Conservation (phyloP, 2,329 filamentous ascomycete species). For the Aspergillus tamarii region DNA sequence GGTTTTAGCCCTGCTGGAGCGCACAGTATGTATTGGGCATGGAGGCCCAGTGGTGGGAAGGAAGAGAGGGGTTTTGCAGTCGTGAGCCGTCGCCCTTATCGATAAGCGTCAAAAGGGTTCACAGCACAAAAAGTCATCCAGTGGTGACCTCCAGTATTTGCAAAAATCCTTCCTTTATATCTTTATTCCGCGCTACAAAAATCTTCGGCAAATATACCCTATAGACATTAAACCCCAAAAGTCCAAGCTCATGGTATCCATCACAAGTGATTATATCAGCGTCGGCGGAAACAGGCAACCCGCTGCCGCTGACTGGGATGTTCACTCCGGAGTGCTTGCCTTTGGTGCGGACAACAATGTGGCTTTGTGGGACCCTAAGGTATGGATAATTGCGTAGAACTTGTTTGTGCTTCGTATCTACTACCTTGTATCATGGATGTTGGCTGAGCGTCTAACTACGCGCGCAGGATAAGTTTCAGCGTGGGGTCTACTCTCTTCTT, state of each 20-base stretch:
- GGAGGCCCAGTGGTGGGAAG: neutral
- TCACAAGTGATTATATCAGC: constrained; percentile 61
- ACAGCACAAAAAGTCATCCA: constrained; percentile 28
- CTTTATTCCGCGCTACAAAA: neutral
- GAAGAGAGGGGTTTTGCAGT: constrained; percentile 20
- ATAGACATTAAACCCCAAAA: neutral
- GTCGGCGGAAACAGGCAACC: constrained; percentile 90
- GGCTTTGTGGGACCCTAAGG: constrained; percentile 81
- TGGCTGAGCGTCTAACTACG: constrained; percentile 13
- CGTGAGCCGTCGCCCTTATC: constrained; percentile 36
- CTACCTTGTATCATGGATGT: neutral
- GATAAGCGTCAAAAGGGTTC: constrained; percentile 35
- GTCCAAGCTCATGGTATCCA: constrained; percentile 38
- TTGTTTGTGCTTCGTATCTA: neutral
- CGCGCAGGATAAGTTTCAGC: constrained; percentile 45
- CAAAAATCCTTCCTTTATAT: neutral
- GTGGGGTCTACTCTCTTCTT: constrained; percentile 69
- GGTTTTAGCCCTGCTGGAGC: neutral
- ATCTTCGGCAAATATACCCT: neutral
- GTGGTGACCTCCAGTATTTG: constrained; percentile 7
- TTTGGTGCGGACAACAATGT: constrained; percentile 90
- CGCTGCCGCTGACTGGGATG: constrained; percentile 85
- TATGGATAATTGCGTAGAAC: constrained; percentile 47
- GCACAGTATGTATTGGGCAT: neutral
- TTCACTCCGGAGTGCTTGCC: constrained; percentile 69